Base-by-base conservation (phyloP, 208 protist genomes). In the Leishmania braziliensis region DNA sequence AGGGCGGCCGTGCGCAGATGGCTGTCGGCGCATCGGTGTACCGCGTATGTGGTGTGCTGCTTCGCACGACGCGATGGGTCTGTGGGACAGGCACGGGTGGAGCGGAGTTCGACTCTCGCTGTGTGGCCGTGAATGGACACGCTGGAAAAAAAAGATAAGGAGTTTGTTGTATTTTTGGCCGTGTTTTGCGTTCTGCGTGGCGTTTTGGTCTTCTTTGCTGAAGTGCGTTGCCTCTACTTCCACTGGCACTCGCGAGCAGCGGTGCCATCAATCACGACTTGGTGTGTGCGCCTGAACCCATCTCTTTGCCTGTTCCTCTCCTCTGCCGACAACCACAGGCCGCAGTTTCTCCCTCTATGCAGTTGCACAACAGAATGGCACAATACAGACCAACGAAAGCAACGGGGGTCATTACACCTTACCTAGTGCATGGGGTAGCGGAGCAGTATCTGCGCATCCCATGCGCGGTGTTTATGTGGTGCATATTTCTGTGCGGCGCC, bases 371-470 rank as follows among this genome's bases (percentile, higher is more conserved):
- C 23, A 53, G 23, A 16, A 73, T 73, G 69, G 8, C 10, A 16
- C 23, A 53, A 29, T 3, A 29, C 23, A 53, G 50, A 0, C 26
- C 16, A 23, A 62, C 14, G 2, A 23, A 46, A 46, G n/a, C 9
- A 39, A 5, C n/a, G 26, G 56, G 16, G 16, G 65, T 86, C 51
- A 63, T 51, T 12, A 80, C 77, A 63, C 82, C 82, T 6, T 86
- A 82, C 74, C 75, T 86, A 12, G 58, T 58, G 51, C 33, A 82
- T 46, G 78, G 78, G 1, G 39, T 18, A 1, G 48, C 75, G 9
- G 82, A 86, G 66, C 60, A 70, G 62, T 86, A 79, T 54, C 68
- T 86, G 16, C 82, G 82, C 66, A 56, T 86, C 20, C 82, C 82
- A 12, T 36, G 77, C 8, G 82, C 82, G 0, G 65, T 78, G 77